Conservation (phyloP, 176 grass and related monocot genomes). For the Aegilops speltoides region DNA sequence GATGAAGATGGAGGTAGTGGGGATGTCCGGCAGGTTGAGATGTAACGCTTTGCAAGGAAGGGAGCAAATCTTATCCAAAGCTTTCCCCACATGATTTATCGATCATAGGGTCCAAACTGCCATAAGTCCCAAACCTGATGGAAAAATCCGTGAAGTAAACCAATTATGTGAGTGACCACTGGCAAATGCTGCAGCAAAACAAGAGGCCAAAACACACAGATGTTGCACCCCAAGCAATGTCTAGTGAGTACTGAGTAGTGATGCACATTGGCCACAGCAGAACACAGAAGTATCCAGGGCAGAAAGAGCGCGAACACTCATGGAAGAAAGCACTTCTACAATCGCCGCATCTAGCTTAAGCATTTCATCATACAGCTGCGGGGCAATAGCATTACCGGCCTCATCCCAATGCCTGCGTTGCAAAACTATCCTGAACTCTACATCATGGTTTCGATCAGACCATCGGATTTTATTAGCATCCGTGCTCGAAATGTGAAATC, state of each 20-base stretch:
- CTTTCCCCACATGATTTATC: constrained; percentile 2
- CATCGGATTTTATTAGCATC: background rate
- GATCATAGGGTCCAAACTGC: background rate
- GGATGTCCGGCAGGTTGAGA: constrained; percentile 24
- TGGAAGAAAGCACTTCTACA: background rate
- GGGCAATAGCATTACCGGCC: background rate
- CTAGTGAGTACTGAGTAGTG: background rate
- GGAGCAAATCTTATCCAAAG: background rate
- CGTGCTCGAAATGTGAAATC: too few relatives aligned
- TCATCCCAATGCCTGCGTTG: background rate
- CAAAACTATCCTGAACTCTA: background rate
- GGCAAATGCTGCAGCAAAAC: background rate
- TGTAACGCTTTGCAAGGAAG: background rate
- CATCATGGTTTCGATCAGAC: background rate
- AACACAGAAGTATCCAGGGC: background rate
- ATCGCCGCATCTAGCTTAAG: background rate
- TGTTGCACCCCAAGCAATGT: background rate
- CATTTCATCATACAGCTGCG: constrained; percentile 20
- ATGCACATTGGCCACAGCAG: background rate
- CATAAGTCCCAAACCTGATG: background rate
- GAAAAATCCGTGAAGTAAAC: background rate
- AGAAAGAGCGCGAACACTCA: background rate
- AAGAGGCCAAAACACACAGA: background rate
- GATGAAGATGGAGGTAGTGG: constrained; percentile 23
- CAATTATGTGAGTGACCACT: background rate